Evolutionary conservation across 164 flowering plant species (phyloP), one percentile per base, ranked within the genome.

Genomic region (Piper longum): DNA sequence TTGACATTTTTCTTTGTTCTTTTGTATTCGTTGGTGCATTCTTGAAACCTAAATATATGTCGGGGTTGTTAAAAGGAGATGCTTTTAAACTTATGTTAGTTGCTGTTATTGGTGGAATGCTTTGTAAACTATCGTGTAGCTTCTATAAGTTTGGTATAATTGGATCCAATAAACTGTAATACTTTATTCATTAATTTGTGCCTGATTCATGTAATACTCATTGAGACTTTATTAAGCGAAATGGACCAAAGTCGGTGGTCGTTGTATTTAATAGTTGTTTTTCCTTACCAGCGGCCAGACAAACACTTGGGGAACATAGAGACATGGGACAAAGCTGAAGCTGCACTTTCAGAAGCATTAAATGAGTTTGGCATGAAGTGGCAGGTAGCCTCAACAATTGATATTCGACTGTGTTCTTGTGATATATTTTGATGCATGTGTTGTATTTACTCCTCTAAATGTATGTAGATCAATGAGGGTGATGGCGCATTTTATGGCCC

Each of bases 401-500:
- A 2, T 3, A 13, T 1, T 16, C 0, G 11, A 5, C n/a, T 51
- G 13, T 62, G 52, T 43, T 43, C 19, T 12, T 55, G 12, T 19
- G 8, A 16, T 42, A 60, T 60, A 14, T 48, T 48, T 48, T 12
- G 52, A 48, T 14, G 14, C 14, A 26, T 9, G 12, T 48, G 52
- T 48, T 3, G 52, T 48, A 9, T 9, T 48, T 48, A 7, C 12
- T 26, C 41, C 9, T 13, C 8, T 57, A 57, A 57, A 7, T 36
- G 45, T 63, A 2, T 57, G 36, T 79, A 95, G 99, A 74, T 91
- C 59, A 84, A 95, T 77, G 96, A 89, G 80, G 99, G 83, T 54
- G 98, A 95, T 78, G 99, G 99, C 66, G 99, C 99, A 71, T 95
- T 95, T 79, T 95, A 95, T 76, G 99, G 99, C 59, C 99, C 99